Base-by-base conservation (phyloP, 805 yeast species). In the Teunomyces cretensis region DNA sequence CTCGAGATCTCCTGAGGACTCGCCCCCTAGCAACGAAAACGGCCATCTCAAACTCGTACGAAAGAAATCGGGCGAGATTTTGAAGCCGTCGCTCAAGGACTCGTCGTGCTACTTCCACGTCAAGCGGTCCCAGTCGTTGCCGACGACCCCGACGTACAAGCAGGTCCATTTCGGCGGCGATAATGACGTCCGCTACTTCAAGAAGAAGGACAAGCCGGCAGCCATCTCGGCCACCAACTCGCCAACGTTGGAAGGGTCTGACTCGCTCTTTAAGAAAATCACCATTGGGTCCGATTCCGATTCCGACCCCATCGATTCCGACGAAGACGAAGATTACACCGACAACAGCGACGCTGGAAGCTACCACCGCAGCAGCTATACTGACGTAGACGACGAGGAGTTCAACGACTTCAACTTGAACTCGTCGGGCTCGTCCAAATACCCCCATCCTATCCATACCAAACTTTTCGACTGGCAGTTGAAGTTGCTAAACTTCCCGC, bases 41-140 rank as follows among this genome's bases (percentile, higher is more conserved):
- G 33, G 31, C 31, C 22, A 13, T 19, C 14, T 14, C 14, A 24
- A 27, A 24, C 65, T 87, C 43, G 78, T 88, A 3, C 81, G 95
- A 40, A 91, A 90, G 62, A 90, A 90, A 62, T 80, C 89, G 0
- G 97, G 96, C n/a, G 96, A 89, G 59, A 68, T 86, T 36, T 85
- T 88, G 37, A 87, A 87, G 58, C 80, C 91, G 2, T 83, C 88
- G 11, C 70, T 88, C 45, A 85, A 84, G 57, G 70, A 76, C 19
- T 69, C 74, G 49, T 26, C 44, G 1, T 55, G 76, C 9, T 60
- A 67, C 50, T 60, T 68, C 35, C 49, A 50, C 40, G 55, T 54
- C 30, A 53, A 57, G 12, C 53, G 72, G 39, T 56, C 74, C 8
- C 57, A 58, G 42, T 68, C 74, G 13, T 60, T 72, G 30, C 77